Percentiles rank a stretch among this genome's conserved stretches.
phyloP scores from a whole-genome alignment of 139 green algal genomes.

The Picochlorum sp. region DNA sequence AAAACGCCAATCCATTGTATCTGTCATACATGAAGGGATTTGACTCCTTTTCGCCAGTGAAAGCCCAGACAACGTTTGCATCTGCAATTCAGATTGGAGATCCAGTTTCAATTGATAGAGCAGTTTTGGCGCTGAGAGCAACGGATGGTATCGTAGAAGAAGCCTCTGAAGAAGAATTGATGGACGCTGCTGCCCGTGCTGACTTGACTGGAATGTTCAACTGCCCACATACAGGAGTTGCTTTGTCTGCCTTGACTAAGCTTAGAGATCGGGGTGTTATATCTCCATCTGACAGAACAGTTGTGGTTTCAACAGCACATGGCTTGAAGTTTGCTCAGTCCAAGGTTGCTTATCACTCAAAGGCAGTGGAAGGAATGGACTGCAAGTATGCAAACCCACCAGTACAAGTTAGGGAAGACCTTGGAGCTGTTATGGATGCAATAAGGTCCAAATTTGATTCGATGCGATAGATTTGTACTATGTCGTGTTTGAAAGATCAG shows the following conservation, averaged over 20 bases:
- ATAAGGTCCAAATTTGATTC: slow-evolving; percentile 44
- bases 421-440: slow-evolving; percentile 91
- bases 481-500: neutral
- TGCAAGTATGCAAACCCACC: slow-evolving; percentile 88
- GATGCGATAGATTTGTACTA: neutral
- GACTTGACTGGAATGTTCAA: slow-evolving; percentile 89
- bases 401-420: slow-evolving; percentile 76
- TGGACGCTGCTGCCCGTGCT: slow-evolving; percentile 92
- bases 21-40: slow-evolving; percentile 64
- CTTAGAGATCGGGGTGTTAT: slow-evolving; percentile 79
- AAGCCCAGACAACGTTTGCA: slow-evolving; percentile 92
- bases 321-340: slow-evolving; percentile 96
- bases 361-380: slow-evolving; percentile 61
- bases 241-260: slow-evolving; percentile 92
- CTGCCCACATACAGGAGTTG: slow-evolving; percentile 63
- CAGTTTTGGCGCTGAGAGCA: slow-evolving; percentile 86
- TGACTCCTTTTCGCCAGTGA: slow-evolving; percentile 77
- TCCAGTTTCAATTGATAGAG: slow-evolving; percentile 94
- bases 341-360: slow-evolving; percentile 94
- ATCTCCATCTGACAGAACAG: slow-evolving; percentile 72
- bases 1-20: slow-evolving; percentile 98
- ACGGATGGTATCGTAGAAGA: slow-evolving; percentile 95
- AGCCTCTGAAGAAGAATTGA: slow-evolving; percentile 96
- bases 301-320: slow-evolving; percentile 94
- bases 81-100: slow-evolving; percentile 98